Base-by-base conservation (phyloP, 192 early-diverging fungal genomes). In the Gaertneriomyces semiglobifer region DNA sequence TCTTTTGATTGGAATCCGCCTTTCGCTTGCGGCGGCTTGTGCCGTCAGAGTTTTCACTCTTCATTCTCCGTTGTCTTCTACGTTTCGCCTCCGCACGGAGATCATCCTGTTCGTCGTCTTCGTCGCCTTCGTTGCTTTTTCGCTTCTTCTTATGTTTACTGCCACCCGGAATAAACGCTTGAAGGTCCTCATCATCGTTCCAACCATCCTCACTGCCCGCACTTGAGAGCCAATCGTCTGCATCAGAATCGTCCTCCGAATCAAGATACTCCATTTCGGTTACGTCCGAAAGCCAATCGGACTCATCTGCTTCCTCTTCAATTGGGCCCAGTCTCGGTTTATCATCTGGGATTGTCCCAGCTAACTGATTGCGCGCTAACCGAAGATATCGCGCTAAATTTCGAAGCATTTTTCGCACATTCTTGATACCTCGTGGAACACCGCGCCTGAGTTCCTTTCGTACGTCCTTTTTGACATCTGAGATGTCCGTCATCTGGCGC, bases 381-480 rank as follows among this genome's bases (percentile, higher is more conserved):
- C 59, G 53, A 33, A 77, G 7, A 56, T 64, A 41, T 40, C 44
- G 42, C 18, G 25, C 12, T 20, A 81, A 69, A 39, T 51, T 62
- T 50, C 54, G 60, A 7, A 80, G 60, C 60, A 82, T 44, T 60
- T 72, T 67, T 9, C 46, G 56, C 42, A 77, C 69, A 57, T 82
- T 77, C 44, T 74, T 77, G 44, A 82, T 69, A 12, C 64, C 71
- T 12, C 33, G 25, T 7, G 80, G 80, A 18, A 82, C 54, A 25
- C 40, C 6, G 5, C 47, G 25, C 62, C 58, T 60, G 25, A 66
- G 12, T 9, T 7, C 46, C 50, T 65, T 78, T 18, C 71, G 50
- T 14, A 76, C 69, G 16, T 65, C 59, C 62, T 67, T 72, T 39
- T 60, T 56, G 19, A 68, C 44, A 59, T 68, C 51, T 40, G 51